A percentile compares a stretch with the other conserved stretches of the same genome.
Conservation (phyloP, 1,139 yeast genomes). For the Kodamaea fungicola region DNA sequence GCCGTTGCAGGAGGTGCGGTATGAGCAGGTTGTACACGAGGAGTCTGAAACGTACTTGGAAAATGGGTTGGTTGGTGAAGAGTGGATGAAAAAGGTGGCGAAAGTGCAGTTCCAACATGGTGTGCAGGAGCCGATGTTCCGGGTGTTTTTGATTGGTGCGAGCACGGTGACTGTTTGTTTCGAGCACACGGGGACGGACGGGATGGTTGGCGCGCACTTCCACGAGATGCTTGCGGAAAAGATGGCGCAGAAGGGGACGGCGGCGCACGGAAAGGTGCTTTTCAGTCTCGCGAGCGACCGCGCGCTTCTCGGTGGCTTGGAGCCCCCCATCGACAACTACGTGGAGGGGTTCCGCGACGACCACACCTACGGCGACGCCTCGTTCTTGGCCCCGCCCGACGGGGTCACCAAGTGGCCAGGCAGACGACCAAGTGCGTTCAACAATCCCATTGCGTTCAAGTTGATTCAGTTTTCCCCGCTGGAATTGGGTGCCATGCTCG, state of each 20-base stretch:
- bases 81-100: slow-evolving; percentile 25
- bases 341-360: slow-evolving; percentile 19
- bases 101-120: slow-evolving; percentile 21
- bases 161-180: slow-evolving; percentile 24
- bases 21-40: slow-evolving; percentile 24
- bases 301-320: slow-evolving; percentile 11
- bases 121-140: slow-evolving; percentile 28
- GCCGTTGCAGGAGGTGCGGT: slow-evolving; percentile 22
- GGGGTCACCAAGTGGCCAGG: slow-evolving; percentile 32
- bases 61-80: slow-evolving; percentile 21
- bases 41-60: slow-evolving; percentile 11
- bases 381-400: slow-evolving; percentile 19
- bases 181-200: slow-evolving; percentile 43
- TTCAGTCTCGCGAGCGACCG: slow-evolving; percentile 5
- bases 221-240: slow-evolving; percentile 22
- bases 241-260: neutral
- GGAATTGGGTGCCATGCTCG: slow-evolving; percentile 22
- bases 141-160: slow-evolving; percentile 21
- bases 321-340: slow-evolving; percentile 14
- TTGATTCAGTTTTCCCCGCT: slow-evolving; percentile 26
- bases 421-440: slow-evolving; percentile 21
- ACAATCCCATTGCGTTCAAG: slow-evolving; percentile 27
- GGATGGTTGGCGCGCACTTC: slow-evolving; percentile 34
- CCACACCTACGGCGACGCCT: slow-evolving; percentile 12
- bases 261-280: slow-evolving; percentile 1